These are phyloP conservation scores for Ilyonectria sp. DNA, from an alignment of 2,329 filamentous ascomycete species.

Conservation along the genomic window DNA sequence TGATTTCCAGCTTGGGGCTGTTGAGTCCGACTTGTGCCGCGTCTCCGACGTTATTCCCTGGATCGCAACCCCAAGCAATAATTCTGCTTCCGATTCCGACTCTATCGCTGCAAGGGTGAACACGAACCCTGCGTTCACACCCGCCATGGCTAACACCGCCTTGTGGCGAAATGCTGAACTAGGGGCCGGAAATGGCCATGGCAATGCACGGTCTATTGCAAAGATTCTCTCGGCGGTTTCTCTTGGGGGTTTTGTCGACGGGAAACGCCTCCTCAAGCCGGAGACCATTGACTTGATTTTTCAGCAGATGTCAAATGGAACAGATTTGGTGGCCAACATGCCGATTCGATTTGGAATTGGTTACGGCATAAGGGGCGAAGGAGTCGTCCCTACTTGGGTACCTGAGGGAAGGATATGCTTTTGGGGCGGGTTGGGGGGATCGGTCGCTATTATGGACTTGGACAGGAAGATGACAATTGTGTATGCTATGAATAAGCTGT, in stretches of 20 bases:
- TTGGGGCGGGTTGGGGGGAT: slow-evolving; percentile 64
- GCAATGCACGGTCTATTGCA: not conserved
- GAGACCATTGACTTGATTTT: slow-evolving; percentile 42
- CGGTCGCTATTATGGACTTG: slow-evolving; percentile 59
- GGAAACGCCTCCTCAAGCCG: not conserved
- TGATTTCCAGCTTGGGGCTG: slow-evolving; percentile 63
- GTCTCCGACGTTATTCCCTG: slow-evolving; percentile 53
- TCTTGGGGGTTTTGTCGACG: not conserved
- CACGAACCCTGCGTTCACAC: not conserved
- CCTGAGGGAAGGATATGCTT: slow-evolving; percentile 53
- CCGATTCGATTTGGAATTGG: slow-evolving; percentile 60
- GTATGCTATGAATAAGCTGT: slow-evolving; percentile 64
- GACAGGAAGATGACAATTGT: slow-evolving; percentile 58
- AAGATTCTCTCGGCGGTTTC: not conserved
- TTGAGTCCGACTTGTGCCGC: slow-evolving; percentile 59
- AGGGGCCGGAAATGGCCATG: not conserved
- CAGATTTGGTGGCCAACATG: slow-evolving; percentile 56
- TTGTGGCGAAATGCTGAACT: not conserved
- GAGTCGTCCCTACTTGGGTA: slow-evolving; percentile 46
- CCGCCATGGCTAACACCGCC: not conserved
- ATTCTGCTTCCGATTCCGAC: slow-evolving; percentile 43
- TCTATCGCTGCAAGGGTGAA: slow-evolving; percentile 49
- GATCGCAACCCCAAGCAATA: no score
- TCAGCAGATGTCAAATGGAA: slow-evolving; percentile 58
- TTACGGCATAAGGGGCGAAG: slow-evolving; percentile 53